Percentiles rank a stretch among this genome's conserved stretches.
Evolutionary conservation across 768 basidiomycete species (phyloP).

Genomic region (Chalciporus chontae): DNA sequence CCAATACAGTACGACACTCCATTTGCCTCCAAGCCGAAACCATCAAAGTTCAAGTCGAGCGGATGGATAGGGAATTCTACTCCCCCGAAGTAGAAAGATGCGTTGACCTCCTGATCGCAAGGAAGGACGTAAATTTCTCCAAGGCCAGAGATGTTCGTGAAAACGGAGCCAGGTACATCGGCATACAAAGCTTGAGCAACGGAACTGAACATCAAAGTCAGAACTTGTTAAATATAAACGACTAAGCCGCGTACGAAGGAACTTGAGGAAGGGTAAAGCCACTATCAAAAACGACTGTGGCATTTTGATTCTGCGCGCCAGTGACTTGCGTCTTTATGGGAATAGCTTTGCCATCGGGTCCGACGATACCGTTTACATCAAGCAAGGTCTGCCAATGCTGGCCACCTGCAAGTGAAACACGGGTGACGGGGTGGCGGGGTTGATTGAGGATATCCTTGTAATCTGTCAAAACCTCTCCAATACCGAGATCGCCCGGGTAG

Average conservation of each 20-base stretch:
- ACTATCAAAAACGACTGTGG: constrained; percentile 64
- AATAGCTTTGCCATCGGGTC: constrained; percentile 54
- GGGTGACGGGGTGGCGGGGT: constrained; percentile 48
- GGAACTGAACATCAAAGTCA: constrained; percentile 30
- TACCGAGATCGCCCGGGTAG: constrained; percentile 58
- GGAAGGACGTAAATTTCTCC: constrained; percentile 60
- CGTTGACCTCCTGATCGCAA: constrained; percentile 59
- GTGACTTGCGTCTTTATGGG: constrained; percentile 43
- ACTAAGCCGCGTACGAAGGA: constrained; percentile 36
- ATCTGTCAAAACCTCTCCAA: constrained; percentile 54
- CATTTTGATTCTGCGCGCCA: constrained; percentile 40
- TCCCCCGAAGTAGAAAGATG: constrained; percentile 62
- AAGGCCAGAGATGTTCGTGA: constrained; percentile 34
- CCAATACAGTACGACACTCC: constrained; percentile 37
- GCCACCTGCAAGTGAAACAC: constrained; percentile 33
- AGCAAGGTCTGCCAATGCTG: constrained; percentile 68
- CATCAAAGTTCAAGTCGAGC: constrained; percentile 47
- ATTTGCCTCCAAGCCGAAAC: constrained; percentile 10
- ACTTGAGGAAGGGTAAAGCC: constrained; percentile 69
- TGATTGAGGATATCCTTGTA: constrained; percentile 48
- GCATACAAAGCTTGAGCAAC: constrained; percentile 63
- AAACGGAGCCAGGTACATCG: constrained; percentile 49
- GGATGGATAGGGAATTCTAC: constrained; percentile 60
- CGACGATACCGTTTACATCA: constrained; percentile 59
- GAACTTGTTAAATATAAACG: constrained; percentile 12